phyloP scores from a whole-genome alignment of 1,139 yeast species.

The Yarrowia galli region DNA sequence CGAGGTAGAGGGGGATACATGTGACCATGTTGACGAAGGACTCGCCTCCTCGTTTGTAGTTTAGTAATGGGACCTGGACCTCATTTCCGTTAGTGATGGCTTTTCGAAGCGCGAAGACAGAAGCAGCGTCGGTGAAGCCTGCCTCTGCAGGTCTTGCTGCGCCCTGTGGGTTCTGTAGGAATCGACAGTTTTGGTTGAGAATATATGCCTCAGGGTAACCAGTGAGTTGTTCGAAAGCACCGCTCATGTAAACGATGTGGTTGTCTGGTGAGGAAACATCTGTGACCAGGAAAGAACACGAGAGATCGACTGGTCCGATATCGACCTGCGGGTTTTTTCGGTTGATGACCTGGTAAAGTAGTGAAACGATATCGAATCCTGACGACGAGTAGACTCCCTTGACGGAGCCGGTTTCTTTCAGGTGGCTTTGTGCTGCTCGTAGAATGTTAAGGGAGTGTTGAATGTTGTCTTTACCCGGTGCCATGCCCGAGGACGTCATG shows the following conservation, averaged over 20 bases:
- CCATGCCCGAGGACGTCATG: neutral
- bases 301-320: constrained; percentile 31
- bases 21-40: constrained; percentile 38
- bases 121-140: constrained; percentile 23
- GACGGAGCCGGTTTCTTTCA: constrained; percentile 24
- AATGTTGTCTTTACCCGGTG: constrained; percentile 14
- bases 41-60: constrained; percentile 37
- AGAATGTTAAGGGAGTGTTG: constrained; percentile 30
- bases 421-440: constrained; percentile 30
- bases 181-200: constrained; percentile 35
- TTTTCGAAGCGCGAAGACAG: constrained; percentile 25
- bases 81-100: constrained; percentile 18
- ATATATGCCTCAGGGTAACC: constrained; percentile 29
- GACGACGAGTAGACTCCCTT: constrained; percentile 32
- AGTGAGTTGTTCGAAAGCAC: constrained; percentile 24
- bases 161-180: constrained; percentile 26
- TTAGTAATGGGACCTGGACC: constrained; percentile 35
- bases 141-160: constrained; percentile 13
- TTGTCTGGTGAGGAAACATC: constrained; percentile 12
- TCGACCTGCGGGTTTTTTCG: constrained; percentile 35
- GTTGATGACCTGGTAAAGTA: constrained; percentile 34
- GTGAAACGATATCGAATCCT: constrained; percentile 28
- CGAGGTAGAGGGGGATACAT: constrained; percentile 21
- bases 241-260: constrained; percentile 30
- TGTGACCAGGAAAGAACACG: constrained; percentile 32